These are phyloP conservation scores for Trichoderma virens DNA, from an alignment of 495 filamentous ascomycete species.

Conservation along the genomic window DNA sequence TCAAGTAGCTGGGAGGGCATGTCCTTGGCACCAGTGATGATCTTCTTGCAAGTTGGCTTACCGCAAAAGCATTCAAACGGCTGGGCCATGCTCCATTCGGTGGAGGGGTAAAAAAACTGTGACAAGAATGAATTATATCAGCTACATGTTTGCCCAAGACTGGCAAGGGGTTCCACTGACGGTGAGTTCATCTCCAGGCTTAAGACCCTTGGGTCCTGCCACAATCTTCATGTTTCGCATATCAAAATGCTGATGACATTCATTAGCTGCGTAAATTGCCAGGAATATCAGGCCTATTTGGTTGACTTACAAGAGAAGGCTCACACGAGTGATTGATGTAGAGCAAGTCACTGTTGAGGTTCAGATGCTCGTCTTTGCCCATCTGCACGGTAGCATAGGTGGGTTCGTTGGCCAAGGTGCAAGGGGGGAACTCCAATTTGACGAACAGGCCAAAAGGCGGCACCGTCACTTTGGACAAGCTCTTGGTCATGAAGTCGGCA, in stretches of 20 bases:
- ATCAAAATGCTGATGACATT: slow-evolving; percentile 43
- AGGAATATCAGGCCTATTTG: not conserved
- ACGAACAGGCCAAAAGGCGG: slow-evolving; percentile 56
- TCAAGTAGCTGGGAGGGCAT: slow-evolving; percentile 40
- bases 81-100: slow-evolving; percentile 71
- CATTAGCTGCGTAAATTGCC: not conserved
- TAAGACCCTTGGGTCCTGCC: slow-evolving; percentile 48
- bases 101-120: slow-evolving; percentile 68
- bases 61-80: slow-evolving; percentile 61
- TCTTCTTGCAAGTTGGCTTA: slow-evolving; percentile 39
- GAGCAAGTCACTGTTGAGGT: slow-evolving; percentile 67
- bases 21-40: slow-evolving; percentile 46
- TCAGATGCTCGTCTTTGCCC: slow-evolving; percentile 52
- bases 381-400: slow-evolving; percentile 68
- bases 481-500: slow-evolving; percentile 50
- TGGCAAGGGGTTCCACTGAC: slow-evolving; percentile 21
- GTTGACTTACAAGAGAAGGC: slow-evolving; percentile 48
- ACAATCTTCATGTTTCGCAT: slow-evolving; percentile 55
- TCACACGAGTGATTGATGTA: slow-evolving; percentile 71
- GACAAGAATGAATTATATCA: not conserved
- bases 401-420: slow-evolving; percentile 41
- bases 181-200: slow-evolving; percentile 56
- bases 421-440: slow-evolving; percentile 44
- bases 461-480: slow-evolving; percentile 51
- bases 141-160: slow-evolving; percentile 9